phyloP scores from a whole-genome alignment of 192 early-diverging fungal genomes.

The Entomortierella chlamydospora region DNA sequence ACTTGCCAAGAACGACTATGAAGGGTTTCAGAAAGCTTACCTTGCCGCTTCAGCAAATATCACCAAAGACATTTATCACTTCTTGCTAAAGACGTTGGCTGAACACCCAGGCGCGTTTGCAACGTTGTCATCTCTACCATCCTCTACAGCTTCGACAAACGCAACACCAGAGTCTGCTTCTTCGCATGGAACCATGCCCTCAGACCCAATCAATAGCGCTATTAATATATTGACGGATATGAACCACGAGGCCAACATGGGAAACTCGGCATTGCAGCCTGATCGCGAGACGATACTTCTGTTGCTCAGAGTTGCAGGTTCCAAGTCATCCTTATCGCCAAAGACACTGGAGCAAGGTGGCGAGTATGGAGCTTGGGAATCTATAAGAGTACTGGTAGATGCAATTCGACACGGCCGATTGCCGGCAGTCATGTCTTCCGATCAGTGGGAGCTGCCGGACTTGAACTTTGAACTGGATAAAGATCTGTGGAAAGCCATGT shows the following conservation, averaged over 20 bases:
- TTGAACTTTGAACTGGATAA: conserved; percentile 22
- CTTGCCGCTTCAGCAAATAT: not conserved
- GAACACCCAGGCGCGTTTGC: conserved; percentile 34
- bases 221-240: conserved; percentile 46
- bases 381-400: conserved; percentile 30
- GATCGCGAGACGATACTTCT: conserved; percentile 31
- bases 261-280: conserved; percentile 22
- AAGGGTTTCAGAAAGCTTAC: conserved; percentile 36
- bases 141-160: not conserved
- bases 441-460: conserved; percentile 51
- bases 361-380: conserved; percentile 11
- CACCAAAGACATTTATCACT: conserved; percentile 33
- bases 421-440: conserved; percentile 37
- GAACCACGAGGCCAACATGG: conserved; percentile 49
- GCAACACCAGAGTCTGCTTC: not conserved
- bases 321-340: no score
- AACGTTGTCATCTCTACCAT: not conserved
- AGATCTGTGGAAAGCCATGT: conserved; percentile 42
- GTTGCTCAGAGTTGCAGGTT: conserved; percentile 30
- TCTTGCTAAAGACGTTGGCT: conserved; percentile 21
- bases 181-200: not conserved
- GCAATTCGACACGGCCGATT: conserved; percentile 45
- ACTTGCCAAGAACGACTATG: conserved; percentile 22
- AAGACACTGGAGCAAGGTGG: not conserved
- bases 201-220: conserved; percentile 31